Conservation (phyloP, 768 basidiomycete genomes). For the Leucocoprinus birnbaumii region DNA sequence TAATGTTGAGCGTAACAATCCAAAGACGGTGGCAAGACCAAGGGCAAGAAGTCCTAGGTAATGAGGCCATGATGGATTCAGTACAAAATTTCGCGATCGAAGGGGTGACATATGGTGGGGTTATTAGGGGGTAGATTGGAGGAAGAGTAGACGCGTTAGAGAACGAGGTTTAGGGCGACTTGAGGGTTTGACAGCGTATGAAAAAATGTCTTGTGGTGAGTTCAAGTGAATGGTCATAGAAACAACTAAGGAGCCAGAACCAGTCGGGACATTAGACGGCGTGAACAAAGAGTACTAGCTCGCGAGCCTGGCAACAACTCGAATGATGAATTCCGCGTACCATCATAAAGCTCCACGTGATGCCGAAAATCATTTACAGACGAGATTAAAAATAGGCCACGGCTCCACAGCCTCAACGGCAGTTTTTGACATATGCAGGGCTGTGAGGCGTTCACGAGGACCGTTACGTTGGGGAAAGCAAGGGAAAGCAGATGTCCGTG, state of each 20-base stretch:
- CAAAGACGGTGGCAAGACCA: conserved; percentile 37
- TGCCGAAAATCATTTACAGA: not conserved
- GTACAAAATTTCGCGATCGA: conserved; percentile 20
- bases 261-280: conserved; percentile 1
- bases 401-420: no score
- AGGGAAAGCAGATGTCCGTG: not conserved
- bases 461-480: no score
- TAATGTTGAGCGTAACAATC: conserved; percentile 38
- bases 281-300: not conserved
- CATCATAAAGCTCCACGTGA: conserved; percentile 5
- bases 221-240: conserved; percentile 4
- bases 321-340: not conserved
- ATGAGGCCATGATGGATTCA: conserved; percentile 52
- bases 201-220: not conserved
- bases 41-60: conserved; percentile 38
- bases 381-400: no score
- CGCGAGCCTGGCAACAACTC: not conserved
- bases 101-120: conserved; percentile 21
- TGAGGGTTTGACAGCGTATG: not conserved
- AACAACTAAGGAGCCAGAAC: not conserved
- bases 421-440: no score
- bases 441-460: no score
- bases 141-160: not conserved
- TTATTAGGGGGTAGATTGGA: not conserved
- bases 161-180: not conserved